Base-by-base conservation (phyloP, 371 early-diverging fungal species). In the Blakeslea trispora region DNA sequence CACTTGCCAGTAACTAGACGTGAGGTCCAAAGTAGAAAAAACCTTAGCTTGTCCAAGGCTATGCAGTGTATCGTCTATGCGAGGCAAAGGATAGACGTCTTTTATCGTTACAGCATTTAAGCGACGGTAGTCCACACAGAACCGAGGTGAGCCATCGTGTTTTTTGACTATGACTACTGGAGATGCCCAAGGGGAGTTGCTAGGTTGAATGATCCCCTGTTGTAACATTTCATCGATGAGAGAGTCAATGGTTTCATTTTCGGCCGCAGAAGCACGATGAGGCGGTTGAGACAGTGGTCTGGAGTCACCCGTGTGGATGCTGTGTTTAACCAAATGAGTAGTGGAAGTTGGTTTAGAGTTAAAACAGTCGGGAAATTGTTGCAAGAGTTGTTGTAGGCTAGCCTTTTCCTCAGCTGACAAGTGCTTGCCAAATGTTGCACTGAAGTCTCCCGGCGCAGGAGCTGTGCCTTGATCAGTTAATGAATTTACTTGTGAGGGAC, bases 21-120 rank as follows among this genome's bases (percentile, higher is more conserved):
- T 46, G 19, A 71, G 53, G 59, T 78, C 79, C 22, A 77, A 37
- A 1, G 55, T 58, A 0, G 64, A 59, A 55, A 73, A 76, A 21
- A 50, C 52, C 1, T 45, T 48, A 0, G 73, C 61, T 35, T 53
- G 52, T 8, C 45, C 44, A 0, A 81, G 50, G 0, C 45, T 50
- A 34, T 49, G 32, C 17, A 52, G 10, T 7, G 55, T 35, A 19
- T 61, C 51, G 17, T 55, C 34, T 5, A 55, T 43, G 0, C 50
- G 19, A 5, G 28, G 28, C 7, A 28, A 28, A 5, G 28, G 28
- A 7, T 28, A 28, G 3, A 28, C 28, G 28, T 28, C 28, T 7
- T 7, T 28, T 4, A 39, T 40, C n/a, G 44, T 46, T 2, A 42
- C 19, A 17, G 46, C 45, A 22, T 55, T 49, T 45, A 50, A 19